Evolutionary conservation across 2,329 filamentous ascomycete species (phyloP), one percentile per base, ranked within the genome.

Genomic region (Ascochyta fabae): DNA sequence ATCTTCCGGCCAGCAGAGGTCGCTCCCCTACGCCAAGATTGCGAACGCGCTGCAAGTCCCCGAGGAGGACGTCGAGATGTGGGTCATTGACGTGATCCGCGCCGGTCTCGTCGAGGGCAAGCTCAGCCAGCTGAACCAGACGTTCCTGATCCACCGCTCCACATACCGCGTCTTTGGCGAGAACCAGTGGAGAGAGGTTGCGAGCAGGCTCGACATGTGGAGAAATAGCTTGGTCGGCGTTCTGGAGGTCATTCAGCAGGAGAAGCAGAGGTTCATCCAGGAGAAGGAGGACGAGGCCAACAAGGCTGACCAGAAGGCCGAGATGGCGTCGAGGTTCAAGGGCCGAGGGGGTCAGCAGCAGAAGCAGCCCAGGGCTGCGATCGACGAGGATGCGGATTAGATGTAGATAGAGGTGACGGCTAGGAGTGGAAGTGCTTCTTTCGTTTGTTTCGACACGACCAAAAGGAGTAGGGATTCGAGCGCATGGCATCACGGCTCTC

Each of bases 11-110:
- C 88, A 90, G 58, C 91, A 87, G 70, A 90, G 94, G 71, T 92
- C 95, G 71, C 89, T 99, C 48, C 89, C 94, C 58, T 99, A 99
- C 80, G 83, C 84, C 64, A 86, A 86, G 71, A 97, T 99, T 73
- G 86, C 90, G 63, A 89, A 89, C 73, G 89, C 92, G 6, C 86
- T 99, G 42, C 89, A 95, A 78, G 88, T 99, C 52, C 87, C 91
- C 41, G 74, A 80, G 42, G 88, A 90, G 62, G 92, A 98, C 61
- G 92, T 98, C 38, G 95, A 99, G 84, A 90, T 94, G 84, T 99
- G 95, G 95, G 92, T 96, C 65, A 99, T 99, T 71, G 95, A 99
- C 76, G 93, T 96, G 66, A 97, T 99, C 79, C 91, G 95, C 66
- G 92, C 93, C 43, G 92, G 93, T 31, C 87, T 99, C 34, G 91